These are phyloP conservation scores for Plasmodium coatneyi DNA, from an alignment of 169 alveolate species.

Conservation along the genomic window DNA sequence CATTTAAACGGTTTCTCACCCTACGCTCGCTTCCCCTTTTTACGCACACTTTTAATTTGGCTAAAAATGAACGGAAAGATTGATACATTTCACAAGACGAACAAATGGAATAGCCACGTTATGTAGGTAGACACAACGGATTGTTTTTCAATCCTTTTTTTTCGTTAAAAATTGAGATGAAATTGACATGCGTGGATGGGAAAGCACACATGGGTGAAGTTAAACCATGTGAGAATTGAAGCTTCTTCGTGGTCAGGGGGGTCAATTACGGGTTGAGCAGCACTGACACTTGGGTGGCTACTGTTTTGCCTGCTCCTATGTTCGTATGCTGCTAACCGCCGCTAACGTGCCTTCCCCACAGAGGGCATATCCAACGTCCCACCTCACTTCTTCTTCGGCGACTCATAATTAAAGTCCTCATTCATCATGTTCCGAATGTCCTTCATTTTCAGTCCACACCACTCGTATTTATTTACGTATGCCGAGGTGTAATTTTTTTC, in stretches of 20 bases:
- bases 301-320: too few relatives aligned
- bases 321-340: background rate
- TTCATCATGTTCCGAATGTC: constrained; percentile 65
- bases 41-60: background rate
- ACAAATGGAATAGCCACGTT: background rate
- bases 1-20: background rate
- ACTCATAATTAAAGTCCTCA: constrained; percentile 65
- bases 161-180: constrained; percentile 6
- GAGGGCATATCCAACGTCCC: background rate
- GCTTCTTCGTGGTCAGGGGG: background rate
- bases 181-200: background rate
- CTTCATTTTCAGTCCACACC: constrained; percentile 72
- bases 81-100: background rate
- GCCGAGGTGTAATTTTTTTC: constrained; percentile 59
- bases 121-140: background rate
- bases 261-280: background rate
- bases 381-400: constrained; percentile 34
- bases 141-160: background rate
- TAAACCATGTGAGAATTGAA: background rate
- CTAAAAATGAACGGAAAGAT: background rate
- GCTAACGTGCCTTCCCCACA: background rate
- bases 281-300: background rate
- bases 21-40: background rate
- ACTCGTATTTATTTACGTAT: constrained; percentile 67
- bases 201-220: background rate